These are phyloP conservation scores for Calocera cornea DNA, from an alignment of 768 basidiomycete species.

Conservation along the genomic window DNA sequence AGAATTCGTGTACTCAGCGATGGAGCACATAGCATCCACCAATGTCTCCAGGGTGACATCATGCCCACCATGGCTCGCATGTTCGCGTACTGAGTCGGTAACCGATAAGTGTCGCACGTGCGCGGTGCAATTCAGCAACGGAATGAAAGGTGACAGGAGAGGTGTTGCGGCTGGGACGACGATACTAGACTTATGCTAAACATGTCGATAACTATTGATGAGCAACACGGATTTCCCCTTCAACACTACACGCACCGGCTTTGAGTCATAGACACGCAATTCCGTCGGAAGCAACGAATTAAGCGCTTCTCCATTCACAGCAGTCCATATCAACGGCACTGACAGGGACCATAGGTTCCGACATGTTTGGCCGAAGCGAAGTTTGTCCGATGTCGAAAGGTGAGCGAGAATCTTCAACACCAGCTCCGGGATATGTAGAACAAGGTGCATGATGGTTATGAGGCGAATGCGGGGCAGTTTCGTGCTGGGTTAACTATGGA, in stretches of 20 bases:
- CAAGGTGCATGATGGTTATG: background rate
- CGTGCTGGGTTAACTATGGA: background rate
- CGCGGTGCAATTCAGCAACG: background rate
- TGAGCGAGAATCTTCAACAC: background rate
- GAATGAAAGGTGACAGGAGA: background rate
- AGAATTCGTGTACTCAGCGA: background rate
- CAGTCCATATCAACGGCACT: background rate
- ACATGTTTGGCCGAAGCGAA: background rate
- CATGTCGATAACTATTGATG: background rate
- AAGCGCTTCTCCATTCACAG: background rate
- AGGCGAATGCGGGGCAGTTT: background rate
- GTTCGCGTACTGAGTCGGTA: background rate
- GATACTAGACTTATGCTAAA: background rate
- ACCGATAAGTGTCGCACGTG: background rate
- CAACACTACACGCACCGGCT: background rate
- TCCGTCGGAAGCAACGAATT: background rate
- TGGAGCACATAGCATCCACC: background rate
- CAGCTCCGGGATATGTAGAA: background rate
- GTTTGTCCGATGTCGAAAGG: background rate
- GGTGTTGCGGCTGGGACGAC: background rate
- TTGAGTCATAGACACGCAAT: background rate
- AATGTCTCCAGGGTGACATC: background rate
- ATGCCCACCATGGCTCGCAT: background rate
- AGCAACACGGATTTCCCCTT: background rate
- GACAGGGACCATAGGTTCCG: background rate